Evolutionary conservation across 2,329 filamentous ascomycete genomes (phyloP).

Genomic region (Phoma sp.): DNA sequence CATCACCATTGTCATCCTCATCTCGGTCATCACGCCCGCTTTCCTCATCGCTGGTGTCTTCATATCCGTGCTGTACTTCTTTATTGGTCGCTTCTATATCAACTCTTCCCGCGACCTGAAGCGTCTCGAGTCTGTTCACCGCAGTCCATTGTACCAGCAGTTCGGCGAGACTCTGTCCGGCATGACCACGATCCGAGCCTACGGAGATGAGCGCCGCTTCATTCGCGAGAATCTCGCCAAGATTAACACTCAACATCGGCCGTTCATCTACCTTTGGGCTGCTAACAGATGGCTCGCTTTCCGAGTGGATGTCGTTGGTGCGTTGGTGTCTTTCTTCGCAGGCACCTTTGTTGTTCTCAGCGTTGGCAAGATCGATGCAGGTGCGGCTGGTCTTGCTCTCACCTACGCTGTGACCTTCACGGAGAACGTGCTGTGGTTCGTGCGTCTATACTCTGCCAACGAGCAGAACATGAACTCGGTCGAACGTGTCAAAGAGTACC

Average conservation of each 20-base stretch:
- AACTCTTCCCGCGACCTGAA: conserved; percentile 94
- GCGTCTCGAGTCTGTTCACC: conserved; percentile 89
- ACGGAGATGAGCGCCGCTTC: conserved; percentile 91
- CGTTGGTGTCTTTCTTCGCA: conserved; percentile 90
- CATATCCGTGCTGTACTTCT: conserved; percentile 81
- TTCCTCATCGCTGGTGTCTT: conserved; percentile 88
- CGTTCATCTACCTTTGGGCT: conserved; percentile 96
- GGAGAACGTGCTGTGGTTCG: conserved; percentile 95
- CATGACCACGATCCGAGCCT: conserved; percentile 95
- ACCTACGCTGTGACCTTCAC: conserved; percentile 97
- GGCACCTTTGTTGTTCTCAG: conserved; percentile 88
- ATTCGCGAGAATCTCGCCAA: conserved; percentile 86
- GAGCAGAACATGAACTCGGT: conserved; percentile 99
- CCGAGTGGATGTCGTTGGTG: conserved; percentile 87
- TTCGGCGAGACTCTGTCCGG: conserved; percentile 95
- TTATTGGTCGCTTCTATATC: conserved; percentile 87
- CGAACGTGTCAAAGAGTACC: conserved; percentile 95
- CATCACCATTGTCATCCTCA: conserved; percentile 84
- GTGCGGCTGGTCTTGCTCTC: conserved; percentile 89
- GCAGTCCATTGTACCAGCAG: conserved; percentile 95
- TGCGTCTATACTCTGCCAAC: conserved; percentile 90
- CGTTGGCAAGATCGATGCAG: conserved; percentile 83
- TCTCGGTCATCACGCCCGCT: conserved; percentile 85
- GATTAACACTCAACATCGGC: conserved; percentile 89
- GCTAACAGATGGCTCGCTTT: conserved; percentile 96